Percentiles rank a stretch among this genome's conserved stretches.
Evolutionary conservation across 208 protist genomes (phyloP).

Genomic region (Leishmania tropica): DNA sequence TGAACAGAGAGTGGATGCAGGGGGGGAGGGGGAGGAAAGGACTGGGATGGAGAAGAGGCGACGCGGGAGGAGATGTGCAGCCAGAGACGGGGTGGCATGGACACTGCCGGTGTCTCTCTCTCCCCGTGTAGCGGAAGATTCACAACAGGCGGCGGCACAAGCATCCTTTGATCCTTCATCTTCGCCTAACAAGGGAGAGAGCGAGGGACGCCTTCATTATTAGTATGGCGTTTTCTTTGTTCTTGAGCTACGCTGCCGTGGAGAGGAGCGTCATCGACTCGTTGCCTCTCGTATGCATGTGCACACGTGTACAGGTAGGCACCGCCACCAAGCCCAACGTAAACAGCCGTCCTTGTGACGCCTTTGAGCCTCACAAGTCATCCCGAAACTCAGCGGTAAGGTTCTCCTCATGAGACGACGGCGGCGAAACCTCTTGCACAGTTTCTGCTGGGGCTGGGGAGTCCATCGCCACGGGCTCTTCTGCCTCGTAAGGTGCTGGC

Average conservation of each 20-base stretch:
- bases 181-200: not conserved
- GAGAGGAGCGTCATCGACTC: too few species aligned
- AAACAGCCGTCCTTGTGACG: not conserved
- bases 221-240: not conserved
- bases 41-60: not conserved
- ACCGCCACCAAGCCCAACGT: not conserved
- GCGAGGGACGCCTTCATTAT: not conserved
- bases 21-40: not conserved
- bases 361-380: not conserved
- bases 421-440: not conserved
- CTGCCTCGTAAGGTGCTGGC: not conserved
- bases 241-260: not conserved
- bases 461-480: too few species aligned
- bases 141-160: not conserved
- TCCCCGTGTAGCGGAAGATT: not conserved
- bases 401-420: not conserved
- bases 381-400: not conserved
- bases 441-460: not conserved
- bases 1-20: not conserved
- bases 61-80: not conserved
- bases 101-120: not conserved
- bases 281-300: not conserved
- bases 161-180: not conserved
- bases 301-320: not conserved
- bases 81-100: not conserved